Evolutionary conservation across 768 basidiomycete genomes (phyloP), one percentile per base, ranked within the genome.

Genomic region (Psilocybe tampanensis): DNA sequence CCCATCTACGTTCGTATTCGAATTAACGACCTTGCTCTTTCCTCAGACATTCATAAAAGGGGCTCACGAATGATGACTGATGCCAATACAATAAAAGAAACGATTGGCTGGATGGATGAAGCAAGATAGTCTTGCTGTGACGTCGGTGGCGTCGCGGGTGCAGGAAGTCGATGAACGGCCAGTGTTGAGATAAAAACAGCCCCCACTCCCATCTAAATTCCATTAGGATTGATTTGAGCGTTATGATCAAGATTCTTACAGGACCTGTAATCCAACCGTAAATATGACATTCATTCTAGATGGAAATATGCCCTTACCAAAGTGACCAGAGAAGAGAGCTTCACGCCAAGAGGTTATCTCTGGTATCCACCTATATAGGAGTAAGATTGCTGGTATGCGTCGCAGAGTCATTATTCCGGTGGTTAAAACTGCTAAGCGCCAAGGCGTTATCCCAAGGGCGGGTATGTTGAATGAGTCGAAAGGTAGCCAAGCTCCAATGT

Each of bases 311-410:
- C 18, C 8, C 72, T 13, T 64, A 85, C 89, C 95, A 68, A 96
- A 98, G 76, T 97, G 95, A 2, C 96, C 96, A 4, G 83, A 85
- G 68, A 98, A 97, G 3, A 94, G 60, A 0, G 96, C 95, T 72
- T 98, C 94, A 44, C 83, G 79, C 86, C 94, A 91, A 19, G 83
- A 86, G 36, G 72, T 70, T 62, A 98, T 91, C 70, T 98, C 95
- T 0, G 95, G 96, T 13, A 97, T 83, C 81, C 86, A 92, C 58
- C 74, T 83, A 65, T 95, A 95, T 2, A 97, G 75, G 2, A 85
- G 64, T 52, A 97, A 72, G 44, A 98, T 78, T 13, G 84, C 74
- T 0, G 95, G 95, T 23, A 98, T 86, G 12, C 96, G 82, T 22
- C 97, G 85, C 32, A 98, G 69, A 8, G 85, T 61, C 44, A 97